Conservation (phyloP, 2,329 filamentous ascomycete species). For the Cercospora sesami region DNA sequence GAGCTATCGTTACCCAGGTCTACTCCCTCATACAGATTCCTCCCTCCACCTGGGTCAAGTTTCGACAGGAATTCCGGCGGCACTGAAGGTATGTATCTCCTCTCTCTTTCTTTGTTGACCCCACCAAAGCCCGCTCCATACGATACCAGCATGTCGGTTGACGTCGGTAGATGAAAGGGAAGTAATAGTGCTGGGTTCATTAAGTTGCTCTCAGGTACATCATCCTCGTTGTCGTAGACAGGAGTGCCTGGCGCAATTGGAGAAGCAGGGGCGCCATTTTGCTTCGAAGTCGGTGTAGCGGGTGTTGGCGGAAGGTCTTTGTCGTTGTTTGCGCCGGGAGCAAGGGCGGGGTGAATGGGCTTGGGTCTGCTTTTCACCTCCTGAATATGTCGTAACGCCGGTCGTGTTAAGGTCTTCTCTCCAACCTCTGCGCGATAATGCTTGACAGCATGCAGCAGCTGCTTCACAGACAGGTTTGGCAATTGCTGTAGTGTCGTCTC, state of each 20-base stretch:
- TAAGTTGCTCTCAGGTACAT: conserved; percentile 72
- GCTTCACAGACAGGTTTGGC: conserved; percentile 77
- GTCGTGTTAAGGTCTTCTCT: conserved; percentile 87
- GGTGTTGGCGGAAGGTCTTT: conserved; percentile 21
- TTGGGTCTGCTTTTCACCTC: conserved; percentile 66
- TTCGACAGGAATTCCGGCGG: conserved; percentile 90
- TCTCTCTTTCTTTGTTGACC: conserved; percentile 82
- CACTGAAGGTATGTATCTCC: conserved; percentile 94
- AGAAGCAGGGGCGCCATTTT: conserved; percentile 25
- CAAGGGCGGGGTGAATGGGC: conserved; percentile 15
- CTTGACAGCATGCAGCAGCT: conserved; percentile 86
- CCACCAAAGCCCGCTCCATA: conserved; percentile 95
- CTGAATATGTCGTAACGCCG: conserved; percentile 80
- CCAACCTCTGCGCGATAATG: conserved; percentile 94
- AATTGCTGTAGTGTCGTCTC: conserved; percentile 87
- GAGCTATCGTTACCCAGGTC: conserved; percentile 13
- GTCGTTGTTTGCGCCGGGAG: conserved; percentile 13
- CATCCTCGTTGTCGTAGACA: conserved; percentile 61
- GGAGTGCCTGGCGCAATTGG: conserved; percentile 30
- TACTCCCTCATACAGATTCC: conserved; percentile 37
- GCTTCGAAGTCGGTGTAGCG: conserved; percentile 17
- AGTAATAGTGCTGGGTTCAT: conserved; percentile 89
- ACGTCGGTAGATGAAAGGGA: conserved; percentile 91
- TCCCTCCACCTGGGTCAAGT: conserved; percentile 62
- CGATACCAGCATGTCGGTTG: conserved; percentile 93